These are phyloP conservation scores for Batkoa obscura DNA, from an alignment of 371 early-diverging fungal species.

Conservation along the genomic window DNA sequence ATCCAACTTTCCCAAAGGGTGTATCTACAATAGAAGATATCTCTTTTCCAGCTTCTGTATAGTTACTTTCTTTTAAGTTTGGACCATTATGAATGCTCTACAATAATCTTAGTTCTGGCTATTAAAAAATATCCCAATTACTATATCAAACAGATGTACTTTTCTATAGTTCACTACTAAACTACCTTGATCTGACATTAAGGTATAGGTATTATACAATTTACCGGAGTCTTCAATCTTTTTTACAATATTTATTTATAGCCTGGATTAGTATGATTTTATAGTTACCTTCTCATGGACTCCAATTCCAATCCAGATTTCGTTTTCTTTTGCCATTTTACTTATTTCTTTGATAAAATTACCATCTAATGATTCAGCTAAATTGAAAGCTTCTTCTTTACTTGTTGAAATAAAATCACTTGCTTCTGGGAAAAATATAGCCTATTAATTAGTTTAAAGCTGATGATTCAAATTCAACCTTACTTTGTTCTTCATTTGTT, in stretches of 20 bases:
- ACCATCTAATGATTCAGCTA: constrained; percentile 20
- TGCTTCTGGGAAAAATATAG: constrained; percentile 68
- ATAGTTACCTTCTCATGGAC: constrained; percentile 38
- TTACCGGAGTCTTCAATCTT: constrained; percentile 3
- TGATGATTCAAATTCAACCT: neutral
- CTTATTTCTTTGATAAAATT: constrained; percentile 34
- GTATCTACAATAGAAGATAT: constrained; percentile 31
- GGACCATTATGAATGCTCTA: constrained; percentile 33
- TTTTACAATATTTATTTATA: neutral
- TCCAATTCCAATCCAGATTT: constrained; percentile 59
- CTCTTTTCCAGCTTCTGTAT: constrained; percentile 28
- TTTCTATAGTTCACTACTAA: constrained; percentile 45
- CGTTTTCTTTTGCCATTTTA: constrained; percentile 25
- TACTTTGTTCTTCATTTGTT: constrained; percentile 34
- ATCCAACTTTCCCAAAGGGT: constrained; percentile 49
- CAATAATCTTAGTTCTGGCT: neutral
- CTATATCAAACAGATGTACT: constrained; percentile 61
- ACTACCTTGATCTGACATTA: constrained; percentile 36
- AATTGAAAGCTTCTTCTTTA: constrained; percentile 19
- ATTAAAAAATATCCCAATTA: constrained; percentile 3
- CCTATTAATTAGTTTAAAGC: constrained; percentile 13
- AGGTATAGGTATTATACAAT: constrained; percentile 46
- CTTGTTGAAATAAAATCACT: constrained; percentile 54
- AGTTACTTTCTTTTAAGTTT: constrained; percentile 37
- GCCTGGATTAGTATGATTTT: neutral